Evolutionary conservation across 177 flowering plant species (phyloP).

Genomic region (Vitis hybrid): DNA sequence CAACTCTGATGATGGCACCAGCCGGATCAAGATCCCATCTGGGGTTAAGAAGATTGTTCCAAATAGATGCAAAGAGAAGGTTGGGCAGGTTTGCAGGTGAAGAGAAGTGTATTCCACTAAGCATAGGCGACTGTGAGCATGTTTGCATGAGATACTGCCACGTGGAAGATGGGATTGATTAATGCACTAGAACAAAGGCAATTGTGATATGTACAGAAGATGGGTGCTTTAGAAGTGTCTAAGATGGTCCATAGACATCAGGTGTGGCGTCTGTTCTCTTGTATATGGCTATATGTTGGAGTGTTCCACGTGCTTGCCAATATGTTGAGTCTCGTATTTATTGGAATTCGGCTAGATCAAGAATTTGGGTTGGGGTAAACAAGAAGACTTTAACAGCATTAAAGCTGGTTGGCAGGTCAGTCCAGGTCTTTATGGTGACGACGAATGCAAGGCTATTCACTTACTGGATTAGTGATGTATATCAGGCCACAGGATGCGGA

Average conservation of each 20-base stretch:
- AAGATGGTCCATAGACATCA: slow-evolving; percentile 56
- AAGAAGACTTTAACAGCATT: too few species aligned
- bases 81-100: slow-evolving; percentile 81
- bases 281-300: slow-evolving; percentile 91
- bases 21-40: slow-evolving; percentile 63
- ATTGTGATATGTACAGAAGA: slow-evolving; percentile 21
- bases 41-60: slow-evolving; percentile 71
- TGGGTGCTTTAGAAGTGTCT: slow-evolving; percentile 72
- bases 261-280: slow-evolving; percentile 70
- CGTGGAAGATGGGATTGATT: too few species aligned
- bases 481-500: too few species aligned
- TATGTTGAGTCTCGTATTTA: slow-evolving; percentile 83
- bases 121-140: too few species aligned
- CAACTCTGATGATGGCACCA: slow-evolving; percentile 30
- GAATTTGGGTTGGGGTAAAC: slow-evolving; percentile 62
- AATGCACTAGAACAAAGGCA: too few species aligned
- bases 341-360: slow-evolving; percentile 91
- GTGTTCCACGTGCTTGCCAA: slow-evolving; percentile 77
- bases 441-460: too few species aligned
- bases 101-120: slow-evolving; percentile 20
- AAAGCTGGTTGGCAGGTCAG: too few species aligned
- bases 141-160: too few species aligned
- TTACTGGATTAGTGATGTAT: too few species aligned
- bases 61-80: slow-evolving; percentile 70
- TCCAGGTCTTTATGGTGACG: too few species aligned